A percentile compares a stretch with the other conserved stretches of the same genome.
Conservation (phyloP, 2,329 filamentous ascomycete species). For the Teratosphaeria gauchensis region DNA sequence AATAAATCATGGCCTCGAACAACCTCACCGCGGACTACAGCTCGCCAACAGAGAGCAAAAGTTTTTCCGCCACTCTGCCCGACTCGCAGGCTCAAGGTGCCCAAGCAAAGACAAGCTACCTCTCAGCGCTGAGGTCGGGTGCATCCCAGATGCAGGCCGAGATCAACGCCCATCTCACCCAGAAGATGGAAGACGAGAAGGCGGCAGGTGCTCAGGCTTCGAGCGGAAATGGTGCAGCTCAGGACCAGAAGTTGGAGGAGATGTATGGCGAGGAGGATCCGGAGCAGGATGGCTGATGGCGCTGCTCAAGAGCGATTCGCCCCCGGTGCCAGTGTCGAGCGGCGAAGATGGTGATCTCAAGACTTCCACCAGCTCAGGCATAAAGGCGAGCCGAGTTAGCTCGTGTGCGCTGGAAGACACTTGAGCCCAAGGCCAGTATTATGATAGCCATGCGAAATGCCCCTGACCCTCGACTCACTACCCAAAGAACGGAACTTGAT, state of each 20-base stretch:
- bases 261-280: conserved; percentile 78
- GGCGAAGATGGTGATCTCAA: too few species aligned
- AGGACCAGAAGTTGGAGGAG: conserved; percentile 46
- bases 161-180: conserved; percentile 62
- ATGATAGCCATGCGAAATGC: too few species aligned
- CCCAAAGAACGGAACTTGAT: too few species aligned
- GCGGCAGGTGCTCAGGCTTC: conserved; percentile 29
- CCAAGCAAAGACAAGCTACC: conserved; percentile 48
- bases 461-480: too few species aligned
- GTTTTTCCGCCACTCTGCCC: conserved; percentile 15
- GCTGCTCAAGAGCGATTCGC: background rate
- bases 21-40: conserved; percentile 17
- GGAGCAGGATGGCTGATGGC: conserved; percentile 40
- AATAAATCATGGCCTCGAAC: background rate
- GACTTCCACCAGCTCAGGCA: too few species aligned
- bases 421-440: too few species aligned
- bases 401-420: too few species aligned
- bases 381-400: too few species aligned
- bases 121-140: conserved; percentile 49
- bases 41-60: conserved; percentile 14
- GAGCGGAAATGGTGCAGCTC: conserved; percentile 16
- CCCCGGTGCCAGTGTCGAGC: too few species aligned
- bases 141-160: conserved; percentile 51
- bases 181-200: conserved; percentile 66
- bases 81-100: conserved; percentile 1